These are phyloP conservation scores for Trichoderma asperelloides DNA, from an alignment of 495 filamentous ascomycete genomes.

Conservation along the genomic window DNA sequence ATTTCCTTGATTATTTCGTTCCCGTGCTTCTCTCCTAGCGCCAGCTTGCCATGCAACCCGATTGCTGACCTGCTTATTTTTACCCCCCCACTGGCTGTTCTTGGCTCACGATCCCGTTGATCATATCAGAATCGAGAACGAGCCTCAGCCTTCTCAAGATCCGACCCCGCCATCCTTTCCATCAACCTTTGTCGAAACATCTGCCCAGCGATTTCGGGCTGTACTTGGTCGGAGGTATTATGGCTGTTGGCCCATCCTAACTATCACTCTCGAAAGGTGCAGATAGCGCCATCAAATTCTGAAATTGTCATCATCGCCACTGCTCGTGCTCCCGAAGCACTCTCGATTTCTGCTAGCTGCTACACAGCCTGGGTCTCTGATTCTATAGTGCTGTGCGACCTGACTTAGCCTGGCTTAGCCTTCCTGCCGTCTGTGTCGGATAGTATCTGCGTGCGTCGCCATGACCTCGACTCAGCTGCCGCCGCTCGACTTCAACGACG, in stretches of 20 bases:
- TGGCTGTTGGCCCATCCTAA: neutral
- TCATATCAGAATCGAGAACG: neutral
- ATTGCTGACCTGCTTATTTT: neutral
- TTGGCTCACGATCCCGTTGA: neutral
- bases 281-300: neutral
- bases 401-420: neutral
- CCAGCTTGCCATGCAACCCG: neutral
- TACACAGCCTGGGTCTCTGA: neutral
- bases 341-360: neutral
- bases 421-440: neutral
- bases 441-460: neutral
- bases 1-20: neutral
- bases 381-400: neutral
- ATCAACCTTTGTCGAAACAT: neutral
- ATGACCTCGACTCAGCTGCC: slow-evolving; percentile 10
- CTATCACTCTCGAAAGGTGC: neutral
- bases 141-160: neutral
- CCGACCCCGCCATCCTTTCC: neutral
- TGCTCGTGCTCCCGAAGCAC: neutral
- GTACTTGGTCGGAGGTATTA: neutral
- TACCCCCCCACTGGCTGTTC: neutral
- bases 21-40: neutral
- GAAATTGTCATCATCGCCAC: neutral
- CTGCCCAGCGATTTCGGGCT: neutral
- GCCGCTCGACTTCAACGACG: slow-evolving; percentile 2